Evolutionary conservation across 495 filamentous ascomycete genomes (phyloP), one percentile per base, ranked within the genome.

Genomic region (Penicillium psychrofluorescens): DNA sequence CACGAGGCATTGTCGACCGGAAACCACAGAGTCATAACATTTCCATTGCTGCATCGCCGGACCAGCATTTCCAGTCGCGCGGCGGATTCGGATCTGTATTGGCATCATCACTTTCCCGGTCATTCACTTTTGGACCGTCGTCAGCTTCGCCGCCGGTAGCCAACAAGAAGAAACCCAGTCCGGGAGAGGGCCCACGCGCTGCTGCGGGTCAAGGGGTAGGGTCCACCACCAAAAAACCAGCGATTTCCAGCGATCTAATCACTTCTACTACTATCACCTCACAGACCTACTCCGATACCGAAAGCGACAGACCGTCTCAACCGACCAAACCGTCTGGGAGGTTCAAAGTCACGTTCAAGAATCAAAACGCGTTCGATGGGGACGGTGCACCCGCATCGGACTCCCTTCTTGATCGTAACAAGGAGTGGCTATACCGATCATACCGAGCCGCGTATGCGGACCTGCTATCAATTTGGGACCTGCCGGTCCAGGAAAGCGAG

Each of bases 381-480:
- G 86, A 90, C 56, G 4, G 22, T 4, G 80, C 80, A n/a, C 75
- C 75, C 61, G 68, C 84, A 38, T 74, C 73, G 31, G 72, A 78
- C 3, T 76, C 86, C 1, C 71, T 95, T 22, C 72, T 95, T 7
- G 83, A 95, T 43, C 74, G 73, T 6, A 72, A 66, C 29, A 77
- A 79, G 35, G 63, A 74, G 36, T 55, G 67, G 29, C 58, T 83
- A 6, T 90, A 88, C 52, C 67, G 66, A 7, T 75, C 77, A 35
- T 96, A 94, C 62, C 80, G 90, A 12, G 75, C 78, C 41, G 72
- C 80, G 32, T 96, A 96, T 56, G 87, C 91, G 9, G 76, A 91
- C 48, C 74, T 94, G 51, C 72, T 96, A 2, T 82, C 78, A 36
- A 78, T 84, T 44, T 96, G 91, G 90, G 76, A 77, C n/a, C 70